phyloP scores from a whole-genome alignment of 495 filamentous ascomycete species.

The Bacidia gigantensis region DNA sequence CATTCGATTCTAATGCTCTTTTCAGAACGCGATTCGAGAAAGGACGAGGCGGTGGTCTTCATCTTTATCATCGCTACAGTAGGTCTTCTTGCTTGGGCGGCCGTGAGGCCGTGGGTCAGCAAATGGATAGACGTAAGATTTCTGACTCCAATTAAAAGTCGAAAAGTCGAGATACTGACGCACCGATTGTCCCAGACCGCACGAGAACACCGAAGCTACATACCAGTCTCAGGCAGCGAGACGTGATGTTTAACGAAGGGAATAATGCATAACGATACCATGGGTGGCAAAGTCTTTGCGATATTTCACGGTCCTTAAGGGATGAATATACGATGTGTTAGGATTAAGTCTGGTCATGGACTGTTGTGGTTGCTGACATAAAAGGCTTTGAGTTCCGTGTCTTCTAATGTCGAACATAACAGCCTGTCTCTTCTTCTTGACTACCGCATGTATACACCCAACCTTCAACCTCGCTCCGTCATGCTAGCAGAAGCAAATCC shows the following conservation, averaged over 20 bases:
- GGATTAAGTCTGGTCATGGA: too few relatives aligned
- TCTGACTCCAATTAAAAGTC: not conserved
- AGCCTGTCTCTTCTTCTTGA: too few relatives aligned
- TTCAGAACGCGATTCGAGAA: conserved; percentile 68
- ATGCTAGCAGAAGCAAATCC: too few relatives aligned
- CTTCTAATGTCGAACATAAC: too few relatives aligned
- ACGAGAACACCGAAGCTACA: conserved; percentile 16
- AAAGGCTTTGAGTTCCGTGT: too few relatives aligned
- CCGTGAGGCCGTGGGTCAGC: conserved; percentile 49
- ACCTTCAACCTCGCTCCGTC: too few relatives aligned
- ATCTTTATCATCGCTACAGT: conserved; percentile 80
- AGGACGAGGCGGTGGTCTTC: conserved; percentile 83
- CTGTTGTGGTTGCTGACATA: too few relatives aligned
- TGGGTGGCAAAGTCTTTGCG: too few relatives aligned
- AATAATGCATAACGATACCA: not conserved
- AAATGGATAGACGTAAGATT: conserved; percentile 39
- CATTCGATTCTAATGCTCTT: conserved; percentile 8
- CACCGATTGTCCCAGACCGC: conserved; percentile 4
- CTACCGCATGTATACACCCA: too few relatives aligned
- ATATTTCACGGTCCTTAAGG: too few relatives aligned
- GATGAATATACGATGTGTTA: too few relatives aligned
- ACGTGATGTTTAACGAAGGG: conserved; percentile 1
- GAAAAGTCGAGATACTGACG: too few relatives aligned
- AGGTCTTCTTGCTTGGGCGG: conserved; percentile 72
- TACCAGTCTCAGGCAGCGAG: conserved; percentile 17